Base-by-base conservation (phyloP, 805 yeast genomes). In the Isabelozyma rhagii region DNA sequence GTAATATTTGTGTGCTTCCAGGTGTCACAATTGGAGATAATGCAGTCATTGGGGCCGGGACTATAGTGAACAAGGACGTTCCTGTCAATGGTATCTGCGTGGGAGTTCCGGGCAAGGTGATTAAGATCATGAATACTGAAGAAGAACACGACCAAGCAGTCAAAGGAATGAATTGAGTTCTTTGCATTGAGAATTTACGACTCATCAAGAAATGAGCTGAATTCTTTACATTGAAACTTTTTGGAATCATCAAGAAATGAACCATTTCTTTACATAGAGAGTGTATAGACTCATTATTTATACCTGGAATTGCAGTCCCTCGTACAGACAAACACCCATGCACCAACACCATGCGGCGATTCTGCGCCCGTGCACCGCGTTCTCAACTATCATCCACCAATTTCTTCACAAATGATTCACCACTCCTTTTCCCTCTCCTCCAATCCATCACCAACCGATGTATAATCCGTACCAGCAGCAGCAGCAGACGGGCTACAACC, bases 1-100 rank as follows among this genome's bases (percentile, higher is more conserved):
- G 83, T 1, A 72, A 74, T 39, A 81, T 69, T 13, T 68, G 70
- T 1, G 74, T 87, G 7, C 63, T 85, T 46, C 87, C 88, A 1
- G 92, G 91, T 8, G 84, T 83, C 9, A 80, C 77, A 1, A 74
- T 86, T 43, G 92, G 91, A 11, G 79, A 81, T 45, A 78, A 80
- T 8, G 74, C 77, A 3, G 81, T 82, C 1, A 72, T 86, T 41
- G 92, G 85, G 3, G 89, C 91, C 3, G 89, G 89, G 3, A 68
- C 85, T 7, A 83, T 84, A 2, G 89, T 87, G 17, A 75, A 78
- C 15, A 79, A 70, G 48, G 80, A 77, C 51, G 77, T 85, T 28
- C 85, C 87, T 0, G 68, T 78, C 3, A 68, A 75, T 50, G 68
- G 79, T 0, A 78, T 85, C 14, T 85, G 79, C 10, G 85, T 71